A percentile compares a stretch with the other conserved stretches of the same genome.
Conservation (phyloP, 2,329 filamentous ascomycete species). For the Colletotrichum trifolii region DNA sequence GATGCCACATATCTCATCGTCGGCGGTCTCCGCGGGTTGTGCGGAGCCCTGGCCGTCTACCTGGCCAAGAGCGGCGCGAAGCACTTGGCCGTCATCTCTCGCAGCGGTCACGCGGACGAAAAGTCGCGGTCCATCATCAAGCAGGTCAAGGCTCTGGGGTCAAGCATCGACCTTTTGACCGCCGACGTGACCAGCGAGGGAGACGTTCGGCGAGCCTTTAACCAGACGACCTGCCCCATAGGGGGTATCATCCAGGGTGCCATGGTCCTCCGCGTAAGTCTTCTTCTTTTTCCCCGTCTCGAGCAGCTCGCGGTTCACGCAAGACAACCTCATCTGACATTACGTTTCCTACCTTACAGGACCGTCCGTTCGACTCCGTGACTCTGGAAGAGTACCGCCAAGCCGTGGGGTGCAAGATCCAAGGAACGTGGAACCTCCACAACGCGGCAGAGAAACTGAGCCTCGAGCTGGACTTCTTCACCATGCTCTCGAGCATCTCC, state of each 20-base stretch:
- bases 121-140: conserved; percentile 40
- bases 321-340: not conserved
- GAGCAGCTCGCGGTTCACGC: too few relatives aligned
- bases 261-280: conserved; percentile 43
- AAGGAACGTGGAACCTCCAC: conserved; percentile 54
- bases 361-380: conserved; percentile 44
- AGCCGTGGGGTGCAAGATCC: conserved; percentile 47
- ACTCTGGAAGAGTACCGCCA: conserved; percentile 44
- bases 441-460: conserved; percentile 39
- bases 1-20: conserved; percentile 49
- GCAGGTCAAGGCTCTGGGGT: conserved; percentile 27
- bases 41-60: conserved; percentile 47
- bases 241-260: conserved; percentile 45
- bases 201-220: conserved; percentile 33
- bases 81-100: conserved; percentile 43
- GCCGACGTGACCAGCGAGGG: conserved; percentile 38
- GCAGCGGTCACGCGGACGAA: conserved; percentile 46
- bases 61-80: conserved; percentile 47
- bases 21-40: conserved; percentile 51
- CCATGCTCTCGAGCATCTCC: conserved; percentile 46
- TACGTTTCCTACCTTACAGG: conserved; percentile 19
- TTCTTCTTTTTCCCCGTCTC: too few relatives aligned
- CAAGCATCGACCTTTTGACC: conserved; percentile 26
- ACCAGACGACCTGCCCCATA: conserved; percentile 39
- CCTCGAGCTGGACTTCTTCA: conserved; percentile 48